Evolutionary conservation across 805 yeast species (phyloP), one percentile per base, ranked within the genome.

Genomic region (Metschnikowia gelsemii): DNA sequence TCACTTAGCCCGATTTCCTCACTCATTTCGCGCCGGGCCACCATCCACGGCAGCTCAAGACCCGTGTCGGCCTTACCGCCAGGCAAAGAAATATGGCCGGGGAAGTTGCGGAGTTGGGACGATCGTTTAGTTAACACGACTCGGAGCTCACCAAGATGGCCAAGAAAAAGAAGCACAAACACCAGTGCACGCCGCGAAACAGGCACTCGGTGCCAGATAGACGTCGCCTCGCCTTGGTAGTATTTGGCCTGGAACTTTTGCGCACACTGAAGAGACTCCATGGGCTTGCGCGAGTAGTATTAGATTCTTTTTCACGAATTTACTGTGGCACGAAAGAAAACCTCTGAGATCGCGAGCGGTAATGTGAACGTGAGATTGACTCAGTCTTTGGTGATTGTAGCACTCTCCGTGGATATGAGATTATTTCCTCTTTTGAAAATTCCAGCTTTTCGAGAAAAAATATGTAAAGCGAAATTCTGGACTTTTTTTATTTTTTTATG

Each of bases 81-180:
- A 3, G 98, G 98, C 7, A 90, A 69, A 1, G 96, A 87, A 5
- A 86, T 85, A 59, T 90, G 96, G 4, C 97, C 96, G 0, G 93
- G 84, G 64, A 89, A 90, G 39, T 78, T 78, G 35, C 80, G 70
- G 52, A 91, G 68, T 26, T 73, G 69, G 35, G 84, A 70, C 2
- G 95, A 80, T 47, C 98, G 64, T 52, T 84, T 81, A 1, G 97
- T 90, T 37, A 90, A 63, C 3, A 90, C 69, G 23, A 87, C 95
- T 32, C 91, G 63, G 14, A 89, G 62, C 50, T 88, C 95, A 2
- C 91, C 91, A 32, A 68, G 61, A n/a, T 66, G 66, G 4, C 95
- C 95, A 7, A 80, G 57, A 51, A 86, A 89, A 18, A 90, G 72
- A 13, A 89, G 68, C 0, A 88, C 72, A 54, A 89, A 71, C 14